Evolutionary conservation across 306 rosid genomes (phyloP).

Genomic region (Vicia villosa): DNA sequence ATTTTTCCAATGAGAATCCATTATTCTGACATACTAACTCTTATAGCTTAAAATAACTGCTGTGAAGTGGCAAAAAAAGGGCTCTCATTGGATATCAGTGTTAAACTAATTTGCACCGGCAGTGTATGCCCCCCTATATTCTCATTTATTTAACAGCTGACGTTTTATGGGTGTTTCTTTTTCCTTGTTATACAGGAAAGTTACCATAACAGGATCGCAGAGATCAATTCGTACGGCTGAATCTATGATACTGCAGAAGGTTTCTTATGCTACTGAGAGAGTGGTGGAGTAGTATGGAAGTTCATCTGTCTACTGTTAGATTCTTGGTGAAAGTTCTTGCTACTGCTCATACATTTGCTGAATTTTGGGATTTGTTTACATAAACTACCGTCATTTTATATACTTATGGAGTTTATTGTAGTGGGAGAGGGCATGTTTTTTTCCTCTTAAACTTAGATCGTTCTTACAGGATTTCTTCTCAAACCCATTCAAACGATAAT

Average conservation of each 20-base stretch:
- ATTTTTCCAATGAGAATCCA: no score
- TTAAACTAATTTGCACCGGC: no score
- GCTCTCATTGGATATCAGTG: no score
- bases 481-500: conserved; percentile 34
- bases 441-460: conserved; percentile 41
- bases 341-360: conserved; percentile 48
- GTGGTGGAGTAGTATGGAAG: conserved; percentile 48
- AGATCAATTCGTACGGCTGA: conserved; percentile 87
- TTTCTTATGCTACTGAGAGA: conserved; percentile 85
- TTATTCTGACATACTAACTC: no score
- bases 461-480: conserved; percentile 50
- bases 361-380: conserved; percentile 50
- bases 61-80: no score
- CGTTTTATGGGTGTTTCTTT: conserved; percentile 18
- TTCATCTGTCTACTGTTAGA: conserved; percentile 41
- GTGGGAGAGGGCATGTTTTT: conserved; percentile 50
- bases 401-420: conserved; percentile 45
- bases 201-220: conserved; percentile 95
- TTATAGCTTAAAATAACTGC: no score
- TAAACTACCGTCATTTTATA: conserved; percentile 42
- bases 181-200: conserved; percentile 69
- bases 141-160: neutral
- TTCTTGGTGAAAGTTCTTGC: conserved; percentile 47
- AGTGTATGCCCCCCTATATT: no score
- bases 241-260: conserved; percentile 94